Conservation (phyloP, 148 eudicot genomes). For the Diospyros kaki region DNA sequence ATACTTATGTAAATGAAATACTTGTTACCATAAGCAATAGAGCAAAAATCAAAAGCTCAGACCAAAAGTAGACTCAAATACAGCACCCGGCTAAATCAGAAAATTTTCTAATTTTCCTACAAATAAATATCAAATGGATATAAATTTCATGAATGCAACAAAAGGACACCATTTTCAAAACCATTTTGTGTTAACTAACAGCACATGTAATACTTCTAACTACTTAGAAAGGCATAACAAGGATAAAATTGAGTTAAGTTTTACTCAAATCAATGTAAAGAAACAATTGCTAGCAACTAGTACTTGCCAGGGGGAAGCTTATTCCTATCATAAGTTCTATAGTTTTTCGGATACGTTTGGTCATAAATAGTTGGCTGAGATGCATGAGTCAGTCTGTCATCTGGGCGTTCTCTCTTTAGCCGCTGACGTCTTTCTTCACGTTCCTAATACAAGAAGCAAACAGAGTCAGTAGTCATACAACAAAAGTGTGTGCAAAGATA, state of each 20-base stretch:
- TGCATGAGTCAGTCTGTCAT: constrained; percentile 62
- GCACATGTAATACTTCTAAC: not conserved
- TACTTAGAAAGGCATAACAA: not conserved
- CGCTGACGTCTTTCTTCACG: constrained; percentile 87
- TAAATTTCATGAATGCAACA: not conserved
- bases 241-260: not conserved
- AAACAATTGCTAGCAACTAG: not conserved
- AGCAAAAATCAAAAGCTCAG: not conserved
- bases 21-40: too few species aligned
- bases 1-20: too few species aligned
- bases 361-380: constrained; percentile 43
- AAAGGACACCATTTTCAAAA: not conserved
- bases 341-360: constrained; percentile 50
- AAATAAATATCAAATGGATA: not conserved
- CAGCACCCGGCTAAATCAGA: not conserved
- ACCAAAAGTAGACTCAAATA: not conserved
- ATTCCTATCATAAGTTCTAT: constrained; percentile 47
- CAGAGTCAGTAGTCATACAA: constrained; percentile 7
- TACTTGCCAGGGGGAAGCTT: constrained; percentile 86
- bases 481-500: too few species aligned
- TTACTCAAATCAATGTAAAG: constrained; percentile 7
- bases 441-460: constrained; percentile 53
- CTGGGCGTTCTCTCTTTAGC: constrained; percentile 59
- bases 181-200: not conserved
- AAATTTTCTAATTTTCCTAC: not conserved